Evolutionary conservation across 2,329 filamentous ascomycete genomes (phyloP).

Genomic region (Exophiala bonariae): DNA sequence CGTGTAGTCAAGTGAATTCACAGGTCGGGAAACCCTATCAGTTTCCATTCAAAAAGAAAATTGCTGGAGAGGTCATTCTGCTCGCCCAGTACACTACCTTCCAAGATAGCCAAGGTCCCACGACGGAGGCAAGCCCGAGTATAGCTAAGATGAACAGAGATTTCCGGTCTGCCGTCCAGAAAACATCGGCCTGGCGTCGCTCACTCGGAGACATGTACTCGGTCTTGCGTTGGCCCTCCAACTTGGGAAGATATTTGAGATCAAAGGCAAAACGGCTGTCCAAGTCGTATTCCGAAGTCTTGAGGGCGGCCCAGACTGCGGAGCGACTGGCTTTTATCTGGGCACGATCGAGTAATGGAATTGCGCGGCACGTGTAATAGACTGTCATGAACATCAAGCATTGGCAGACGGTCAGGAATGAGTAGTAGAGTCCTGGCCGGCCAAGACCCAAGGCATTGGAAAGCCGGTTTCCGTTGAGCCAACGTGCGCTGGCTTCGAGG

Average conservation of each 20-base stretch:
- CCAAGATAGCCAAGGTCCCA: neutral
- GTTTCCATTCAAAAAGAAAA: no score
- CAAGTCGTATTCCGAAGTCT: constrained; percentile 63
- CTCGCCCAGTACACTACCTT: neutral
- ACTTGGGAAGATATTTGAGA: constrained; percentile 65
- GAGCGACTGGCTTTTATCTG: constrained; percentile 54
- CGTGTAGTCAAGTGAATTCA: no score
- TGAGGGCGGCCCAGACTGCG: constrained; percentile 59
- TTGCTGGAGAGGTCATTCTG: no score
- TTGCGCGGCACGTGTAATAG: constrained; percentile 46
- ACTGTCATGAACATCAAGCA: constrained; percentile 62
- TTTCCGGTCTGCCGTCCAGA: neutral
- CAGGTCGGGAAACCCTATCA: no score
- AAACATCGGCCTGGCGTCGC: neutral
- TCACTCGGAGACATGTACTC: neutral
- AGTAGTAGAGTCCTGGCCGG: constrained; percentile 29
- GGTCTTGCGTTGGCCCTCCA: neutral
- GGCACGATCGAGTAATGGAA: constrained; percentile 49
- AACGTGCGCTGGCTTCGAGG: constrained; percentile 39
- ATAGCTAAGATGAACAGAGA: neutral
- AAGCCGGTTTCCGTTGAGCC: constrained; percentile 40
- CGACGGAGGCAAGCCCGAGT: neutral
- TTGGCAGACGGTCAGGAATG: constrained; percentile 35
- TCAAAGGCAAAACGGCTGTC: constrained; percentile 62
- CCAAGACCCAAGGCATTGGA: constrained; percentile 39